Percentiles rank a stretch among this genome's conserved stretches.
Evolutionary conservation across 176 grass and related monocot genomes (phyloP).

Genomic region (Hsuehochloa calcarea): DNA sequence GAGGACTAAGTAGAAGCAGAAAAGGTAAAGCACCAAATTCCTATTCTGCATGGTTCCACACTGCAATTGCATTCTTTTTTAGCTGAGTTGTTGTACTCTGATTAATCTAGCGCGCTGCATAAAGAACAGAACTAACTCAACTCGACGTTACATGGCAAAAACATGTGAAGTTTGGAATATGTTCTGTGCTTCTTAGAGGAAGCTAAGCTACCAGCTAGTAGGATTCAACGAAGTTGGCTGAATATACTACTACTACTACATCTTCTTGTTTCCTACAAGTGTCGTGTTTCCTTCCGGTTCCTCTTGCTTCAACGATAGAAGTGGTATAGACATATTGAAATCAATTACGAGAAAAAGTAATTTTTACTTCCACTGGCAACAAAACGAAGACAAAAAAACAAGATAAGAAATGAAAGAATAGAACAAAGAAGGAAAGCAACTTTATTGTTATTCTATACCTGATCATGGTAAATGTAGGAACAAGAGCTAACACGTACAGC

Average conservation of each 20-base stretch:
- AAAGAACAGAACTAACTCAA: background rate
- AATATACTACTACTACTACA: background rate
- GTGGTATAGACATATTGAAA: slow-evolving; percentile 5
- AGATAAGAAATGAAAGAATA: slow-evolving; percentile 24
- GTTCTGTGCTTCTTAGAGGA: slow-evolving; percentile 3
- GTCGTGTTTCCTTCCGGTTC: background rate
- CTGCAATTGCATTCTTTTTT: background rate
- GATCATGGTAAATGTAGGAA: slow-evolving; percentile 14
- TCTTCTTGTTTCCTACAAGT: slow-evolving; percentile 9
- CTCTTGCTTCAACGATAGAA: background rate
- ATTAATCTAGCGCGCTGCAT: background rate
- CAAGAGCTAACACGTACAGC: slow-evolving; percentile 16
- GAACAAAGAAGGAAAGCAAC: slow-evolving; percentile 30
- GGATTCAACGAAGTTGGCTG: background rate
- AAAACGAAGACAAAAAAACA: slow-evolving; percentile 22
- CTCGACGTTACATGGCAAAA: background rate
- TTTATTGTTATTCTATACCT: slow-evolving; percentile 17
- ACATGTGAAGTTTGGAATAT: background rate
- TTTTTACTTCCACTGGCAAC: slow-evolving; percentile 44
- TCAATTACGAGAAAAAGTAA: slow-evolving; percentile 12
- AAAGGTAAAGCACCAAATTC: slow-evolving; percentile 14
- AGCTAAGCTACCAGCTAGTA: slow-evolving; percentile 6
- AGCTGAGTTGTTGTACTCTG: background rate
- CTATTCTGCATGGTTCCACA: background rate
- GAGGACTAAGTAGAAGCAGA: slow-evolving; percentile 22